Conservation (phyloP, 768 basidiomycete species). For the Heimioporus sp. region DNA sequence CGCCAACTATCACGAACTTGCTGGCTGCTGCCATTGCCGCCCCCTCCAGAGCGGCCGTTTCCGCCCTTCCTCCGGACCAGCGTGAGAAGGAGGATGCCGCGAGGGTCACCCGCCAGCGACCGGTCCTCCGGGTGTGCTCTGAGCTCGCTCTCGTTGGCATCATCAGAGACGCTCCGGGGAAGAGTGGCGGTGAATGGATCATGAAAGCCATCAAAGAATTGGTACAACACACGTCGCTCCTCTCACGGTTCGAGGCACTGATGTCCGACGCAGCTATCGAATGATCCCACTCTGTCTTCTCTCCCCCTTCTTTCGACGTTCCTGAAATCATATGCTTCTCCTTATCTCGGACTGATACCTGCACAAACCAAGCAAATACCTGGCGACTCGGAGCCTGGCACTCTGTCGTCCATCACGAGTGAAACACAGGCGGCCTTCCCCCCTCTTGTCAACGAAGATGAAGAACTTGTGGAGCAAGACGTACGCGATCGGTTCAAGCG, state of each 20-base stretch:
- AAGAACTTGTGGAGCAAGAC: slow-evolving; percentile 82
- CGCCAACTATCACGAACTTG: slow-evolving; percentile 62
- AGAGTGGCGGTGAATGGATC: slow-evolving; percentile 85
- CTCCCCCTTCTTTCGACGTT: slow-evolving; percentile 90
- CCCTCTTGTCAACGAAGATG: slow-evolving; percentile 45
- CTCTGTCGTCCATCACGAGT: slow-evolving; percentile 40
- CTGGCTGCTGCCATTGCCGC: slow-evolving; percentile 58
- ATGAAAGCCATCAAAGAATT: slow-evolving; percentile 84
- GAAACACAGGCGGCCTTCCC: slow-evolving; percentile 41
- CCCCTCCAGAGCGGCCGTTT: slow-evolving; percentile 54
- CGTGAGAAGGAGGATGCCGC: slow-evolving; percentile 89
- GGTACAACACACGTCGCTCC: slow-evolving; percentile 44
- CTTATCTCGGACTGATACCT: slow-evolving; percentile 79
- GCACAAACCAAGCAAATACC: slow-evolving; percentile 59
- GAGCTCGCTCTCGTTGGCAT: slow-evolving; percentile 89
- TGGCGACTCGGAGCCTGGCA: slow-evolving; percentile 52
- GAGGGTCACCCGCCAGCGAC: slow-evolving; percentile 79
- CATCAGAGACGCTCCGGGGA: slow-evolving; percentile 66
- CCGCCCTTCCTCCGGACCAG: slow-evolving; percentile 68
- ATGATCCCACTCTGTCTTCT: slow-evolving; percentile 83
- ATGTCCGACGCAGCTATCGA: slow-evolving; percentile 60
- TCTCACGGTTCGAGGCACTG: slow-evolving; percentile 10
- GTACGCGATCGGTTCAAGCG: slow-evolving; percentile 86
- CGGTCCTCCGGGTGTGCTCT: slow-evolving; percentile 80
- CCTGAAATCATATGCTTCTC: slow-evolving; percentile 86